Percentiles rank a stretch among this genome's conserved stretches.
Evolutionary conservation across 2,329 filamentous ascomycete species (phyloP).

Genomic region (Domatiomyces catenatus): DNA sequence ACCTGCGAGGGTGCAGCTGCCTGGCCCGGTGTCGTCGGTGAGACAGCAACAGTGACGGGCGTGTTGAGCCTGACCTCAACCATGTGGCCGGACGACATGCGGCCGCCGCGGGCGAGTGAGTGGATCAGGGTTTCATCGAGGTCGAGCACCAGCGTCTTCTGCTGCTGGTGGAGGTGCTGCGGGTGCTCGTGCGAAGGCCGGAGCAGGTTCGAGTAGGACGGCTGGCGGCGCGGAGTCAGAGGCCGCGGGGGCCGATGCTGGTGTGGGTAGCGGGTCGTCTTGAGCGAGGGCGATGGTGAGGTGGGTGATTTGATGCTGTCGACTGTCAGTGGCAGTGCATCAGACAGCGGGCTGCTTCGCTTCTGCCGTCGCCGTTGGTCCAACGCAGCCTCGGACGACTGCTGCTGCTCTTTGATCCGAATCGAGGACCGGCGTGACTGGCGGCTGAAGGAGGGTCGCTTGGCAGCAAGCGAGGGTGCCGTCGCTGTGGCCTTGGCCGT

Average conservation of each 20-base stretch:
- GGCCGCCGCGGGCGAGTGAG: conserved; percentile 89
- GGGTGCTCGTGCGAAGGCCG: conserved; percentile 29
- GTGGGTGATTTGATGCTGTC: conserved; percentile 87
- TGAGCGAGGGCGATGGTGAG: conserved; percentile 52
- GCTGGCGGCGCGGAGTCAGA: conserved; percentile 73
- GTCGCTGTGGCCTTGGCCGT: conserved; percentile 5
- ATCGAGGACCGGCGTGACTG: conserved; percentile 14
- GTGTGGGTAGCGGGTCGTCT: conserved; percentile 77
- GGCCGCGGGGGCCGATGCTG: conserved; percentile 79
- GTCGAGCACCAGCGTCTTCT: conserved; percentile 90
- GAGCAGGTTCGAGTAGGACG: conserved; percentile 60
- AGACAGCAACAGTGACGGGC: conserved; percentile 42
- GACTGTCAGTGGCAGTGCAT: conserved; percentile 45
- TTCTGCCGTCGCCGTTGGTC: conserved; percentile 39
- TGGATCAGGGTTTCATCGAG: conserved; percentile 96
- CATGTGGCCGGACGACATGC: conserved; percentile 96
- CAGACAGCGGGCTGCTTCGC: conserved; percentile 9
- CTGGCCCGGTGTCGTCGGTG: conserved; percentile 22
- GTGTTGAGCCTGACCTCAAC: conserved; percentile 85
- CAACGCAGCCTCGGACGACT: conserved; percentile 24
- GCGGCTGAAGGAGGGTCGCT: conserved; percentile 4
- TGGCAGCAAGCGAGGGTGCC: not conserved
- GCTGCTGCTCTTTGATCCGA: conserved; percentile 15
- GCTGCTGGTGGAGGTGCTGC: conserved; percentile 38
- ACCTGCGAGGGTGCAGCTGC: conserved; percentile 23